Evolutionary conservation across 257 asterid genomes (phyloP).

Genomic region (Ehretia macrophylla): DNA sequence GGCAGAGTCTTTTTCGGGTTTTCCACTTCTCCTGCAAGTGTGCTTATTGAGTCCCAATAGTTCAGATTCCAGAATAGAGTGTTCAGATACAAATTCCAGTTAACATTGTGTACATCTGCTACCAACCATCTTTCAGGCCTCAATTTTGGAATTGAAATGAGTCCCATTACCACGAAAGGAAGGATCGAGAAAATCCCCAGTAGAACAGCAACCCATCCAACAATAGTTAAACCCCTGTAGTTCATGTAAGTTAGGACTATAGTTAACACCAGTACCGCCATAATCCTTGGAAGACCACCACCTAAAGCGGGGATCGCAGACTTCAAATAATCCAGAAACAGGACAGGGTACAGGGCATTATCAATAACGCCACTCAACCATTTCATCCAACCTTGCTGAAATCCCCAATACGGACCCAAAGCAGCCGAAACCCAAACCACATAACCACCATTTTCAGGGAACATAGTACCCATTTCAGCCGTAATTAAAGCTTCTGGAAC

Average conservation of each 20-base stretch:
- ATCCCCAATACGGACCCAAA: conserved; percentile 67
- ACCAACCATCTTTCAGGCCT: conserved; percentile 59
- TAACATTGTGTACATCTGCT: conserved; percentile 37
- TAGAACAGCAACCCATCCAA: conserved; percentile 60
- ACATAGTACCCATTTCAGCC: conserved; percentile 75
- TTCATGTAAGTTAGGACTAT: conserved; percentile 45
- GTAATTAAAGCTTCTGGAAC: conserved; percentile 72
- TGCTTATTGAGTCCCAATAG: conserved; percentile 70
- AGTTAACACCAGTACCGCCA: conserved; percentile 45
- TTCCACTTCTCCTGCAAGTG: conserved; percentile 58
- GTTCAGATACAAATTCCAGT: conserved; percentile 64
- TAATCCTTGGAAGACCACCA: conserved; percentile 48
- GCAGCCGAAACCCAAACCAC: conserved; percentile 78
- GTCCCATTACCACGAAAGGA: conserved; percentile 65
- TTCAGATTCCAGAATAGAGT: conserved; percentile 72
- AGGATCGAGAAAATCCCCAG: conserved; percentile 59
- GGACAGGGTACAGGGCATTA: conserved; percentile 58
- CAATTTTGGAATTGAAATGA: conserved; percentile 49
- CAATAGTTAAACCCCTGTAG: conserved; percentile 62
- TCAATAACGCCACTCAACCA: conserved; percentile 75
- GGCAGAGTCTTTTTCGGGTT: conserved; percentile 59
- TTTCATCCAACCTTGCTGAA: conserved; percentile 76
- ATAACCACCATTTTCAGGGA: conserved; percentile 71
- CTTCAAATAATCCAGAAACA: conserved; percentile 63
- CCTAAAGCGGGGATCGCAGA: conserved; percentile 60